These are phyloP conservation scores for Claviceps capensis DNA, from an alignment of 2,329 filamentous ascomycete species.

Conservation along the genomic window DNA sequence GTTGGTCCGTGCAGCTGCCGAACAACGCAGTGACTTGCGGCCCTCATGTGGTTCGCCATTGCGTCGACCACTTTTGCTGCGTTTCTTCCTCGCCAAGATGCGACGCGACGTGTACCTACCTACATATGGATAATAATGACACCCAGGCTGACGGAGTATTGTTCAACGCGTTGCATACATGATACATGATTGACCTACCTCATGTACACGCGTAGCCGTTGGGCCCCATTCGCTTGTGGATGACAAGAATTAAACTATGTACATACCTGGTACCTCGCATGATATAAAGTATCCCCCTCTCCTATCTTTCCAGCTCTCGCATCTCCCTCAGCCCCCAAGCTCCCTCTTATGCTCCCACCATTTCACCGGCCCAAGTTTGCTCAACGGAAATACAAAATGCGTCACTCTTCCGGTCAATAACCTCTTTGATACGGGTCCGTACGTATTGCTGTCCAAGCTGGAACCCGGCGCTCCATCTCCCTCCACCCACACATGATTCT, in stretches of 20 bases:
- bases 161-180: too few relatives aligned
- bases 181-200: not conserved
- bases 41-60: too few relatives aligned
- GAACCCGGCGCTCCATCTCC: slow-evolving; percentile 64
- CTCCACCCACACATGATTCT: slow-evolving; percentile 88
- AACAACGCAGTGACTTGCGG: too few relatives aligned
- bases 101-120: too few relatives aligned
- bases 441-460: slow-evolving; percentile 76
- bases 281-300: not conserved
- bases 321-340: slow-evolving; percentile 7
- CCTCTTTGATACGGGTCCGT: slow-evolving; percentile 67
- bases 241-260: too few relatives aligned
- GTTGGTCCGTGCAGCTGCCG: not conserved
- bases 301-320: not conserved
- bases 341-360: slow-evolving; percentile 39
- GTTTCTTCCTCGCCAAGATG: too few relatives aligned
- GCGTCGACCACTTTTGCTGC: too few relatives aligned
- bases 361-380: slow-evolving; percentile 40
- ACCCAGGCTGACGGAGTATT: too few relatives aligned
- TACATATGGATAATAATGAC: too few relatives aligned
- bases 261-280: too few relatives aligned
- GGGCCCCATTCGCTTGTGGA: too few relatives aligned
- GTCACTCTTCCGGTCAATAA: slow-evolving; percentile 64
- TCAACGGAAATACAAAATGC: slow-evolving; percentile 56
- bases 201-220: not conserved